Evolutionary conservation across 805 yeast species (phyloP).

Genomic region (Nakazawaea molendinolei): DNA sequence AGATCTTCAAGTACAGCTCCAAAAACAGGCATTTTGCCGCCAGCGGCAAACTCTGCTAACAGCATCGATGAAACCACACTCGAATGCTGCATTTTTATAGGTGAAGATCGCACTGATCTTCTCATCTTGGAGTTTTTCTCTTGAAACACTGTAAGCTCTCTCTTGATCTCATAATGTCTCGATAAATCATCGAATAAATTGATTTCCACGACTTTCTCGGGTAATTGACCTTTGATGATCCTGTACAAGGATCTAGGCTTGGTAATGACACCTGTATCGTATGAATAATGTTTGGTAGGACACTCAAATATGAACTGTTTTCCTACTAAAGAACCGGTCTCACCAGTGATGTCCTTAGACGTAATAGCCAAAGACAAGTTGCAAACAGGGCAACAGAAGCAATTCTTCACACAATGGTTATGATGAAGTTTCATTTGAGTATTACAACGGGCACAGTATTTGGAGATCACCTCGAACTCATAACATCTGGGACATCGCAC

Average conservation of each 20-base stretch:
- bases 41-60: slow-evolving; percentile 14
- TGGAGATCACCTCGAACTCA: slow-evolving; percentile 15
- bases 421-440: slow-evolving; percentile 9
- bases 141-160: slow-evolving; percentile 14
- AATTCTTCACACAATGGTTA: slow-evolving; percentile 21
- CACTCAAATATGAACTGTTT: slow-evolving; percentile 35
- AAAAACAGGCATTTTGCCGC: not conserved
- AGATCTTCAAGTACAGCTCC: not conserved
- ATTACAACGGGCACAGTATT: slow-evolving; percentile 25
- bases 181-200: slow-evolving; percentile 12
- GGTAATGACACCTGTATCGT: slow-evolving; percentile 28
- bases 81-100: slow-evolving; percentile 13
- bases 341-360: slow-evolving; percentile 14
- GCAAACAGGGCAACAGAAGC: slow-evolving; percentile 30
- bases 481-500: slow-evolving; percentile 23
- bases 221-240: slow-evolving; percentile 19
- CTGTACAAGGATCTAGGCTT: slow-evolving; percentile 34
- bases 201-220: slow-evolving; percentile 8
- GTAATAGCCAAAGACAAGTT: slow-evolving; percentile 14
- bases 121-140: slow-evolving; percentile 8
- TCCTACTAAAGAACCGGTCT: slow-evolving; percentile 18
- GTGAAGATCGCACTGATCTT: slow-evolving; percentile 1
- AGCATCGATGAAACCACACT: too few species aligned
- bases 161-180: slow-evolving; percentile 16
- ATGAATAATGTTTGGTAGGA: slow-evolving; percentile 27